These are phyloP conservation scores for Sporothrix mexicana DNA, from an alignment of 2,329 filamentous ascomycete species.

Conservation along the genomic window DNA sequence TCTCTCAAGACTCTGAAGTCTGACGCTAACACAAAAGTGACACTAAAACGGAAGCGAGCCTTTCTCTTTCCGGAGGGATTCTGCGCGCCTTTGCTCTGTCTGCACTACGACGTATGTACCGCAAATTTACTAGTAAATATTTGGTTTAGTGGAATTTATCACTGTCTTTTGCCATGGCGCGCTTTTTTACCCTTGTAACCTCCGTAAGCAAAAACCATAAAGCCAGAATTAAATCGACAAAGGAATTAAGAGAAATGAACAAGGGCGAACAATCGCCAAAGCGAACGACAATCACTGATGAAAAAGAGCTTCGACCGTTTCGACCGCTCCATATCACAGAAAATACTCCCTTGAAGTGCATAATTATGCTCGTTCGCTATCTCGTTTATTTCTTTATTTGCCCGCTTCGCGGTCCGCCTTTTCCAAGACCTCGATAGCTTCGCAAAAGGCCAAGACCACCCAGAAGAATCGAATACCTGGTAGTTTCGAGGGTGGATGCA, in stretches of 20 bases:
- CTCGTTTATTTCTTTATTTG: not conserved
- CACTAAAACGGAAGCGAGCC: not conserved
- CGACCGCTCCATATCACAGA: too few relatives aligned
- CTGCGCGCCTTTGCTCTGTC: conserved; percentile 25
- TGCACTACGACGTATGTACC: too few relatives aligned
- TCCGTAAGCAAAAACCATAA: not conserved
- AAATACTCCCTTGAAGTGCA: not conserved
- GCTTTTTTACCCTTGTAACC: too few relatives aligned
- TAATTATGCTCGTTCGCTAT: not conserved
- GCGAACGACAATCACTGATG: not conserved
- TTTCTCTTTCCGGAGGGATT: conserved; percentile 31
- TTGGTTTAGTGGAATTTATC: too few relatives aligned
- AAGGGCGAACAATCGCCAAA: not conserved
- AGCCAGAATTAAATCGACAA: not conserved
- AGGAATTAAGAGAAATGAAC: not conserved
- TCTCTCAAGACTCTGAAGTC: not conserved
- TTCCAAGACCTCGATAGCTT: not conserved
- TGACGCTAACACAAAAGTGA: not conserved
- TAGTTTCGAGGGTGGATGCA: too few relatives aligned
- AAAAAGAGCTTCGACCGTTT: too few relatives aligned
- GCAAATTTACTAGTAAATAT: too few relatives aligned
- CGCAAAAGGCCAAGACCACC: not conserved
- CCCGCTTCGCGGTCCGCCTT: not conserved
- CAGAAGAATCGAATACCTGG: too few relatives aligned
- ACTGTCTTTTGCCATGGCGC: too few relatives aligned